Evolutionary conservation across 2,329 filamentous ascomycete species (phyloP).

Genomic region (Dichotomopilus funicola): DNA sequence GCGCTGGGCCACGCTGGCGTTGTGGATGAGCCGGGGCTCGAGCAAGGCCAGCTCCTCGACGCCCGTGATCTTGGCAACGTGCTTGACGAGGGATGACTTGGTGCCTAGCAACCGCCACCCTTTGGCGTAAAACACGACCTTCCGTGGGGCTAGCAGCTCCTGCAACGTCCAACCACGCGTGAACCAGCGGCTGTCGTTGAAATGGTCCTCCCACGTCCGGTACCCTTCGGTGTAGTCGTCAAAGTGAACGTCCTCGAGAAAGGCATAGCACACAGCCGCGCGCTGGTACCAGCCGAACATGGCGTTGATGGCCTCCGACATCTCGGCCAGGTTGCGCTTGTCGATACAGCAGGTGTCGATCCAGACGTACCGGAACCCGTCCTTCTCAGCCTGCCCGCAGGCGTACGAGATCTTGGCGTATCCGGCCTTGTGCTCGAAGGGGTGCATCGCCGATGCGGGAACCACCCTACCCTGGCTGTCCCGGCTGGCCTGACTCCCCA

Average conservation of each 20-base stretch:
- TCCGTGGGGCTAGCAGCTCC: slow-evolving; percentile 20
- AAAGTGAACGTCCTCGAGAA: slow-evolving; percentile 27
- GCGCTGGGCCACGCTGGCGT: slow-evolving; percentile 28
- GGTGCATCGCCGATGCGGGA: slow-evolving; percentile 1
- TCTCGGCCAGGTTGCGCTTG: slow-evolving; percentile 29
- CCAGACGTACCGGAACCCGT: slow-evolving; percentile 29
- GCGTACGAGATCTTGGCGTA: slow-evolving; percentile 31
- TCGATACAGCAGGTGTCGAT: slow-evolving; percentile 36
- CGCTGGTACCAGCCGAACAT: slow-evolving; percentile 31
- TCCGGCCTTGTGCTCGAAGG: slow-evolving; percentile 22
- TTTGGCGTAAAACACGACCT: slow-evolving; percentile 21
- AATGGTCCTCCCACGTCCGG: slow-evolving; percentile 18
- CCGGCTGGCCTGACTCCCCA: too few relatives aligned
- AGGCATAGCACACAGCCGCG: slow-evolving; percentile 29
- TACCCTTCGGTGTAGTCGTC: slow-evolving; percentile 14
- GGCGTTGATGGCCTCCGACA: slow-evolving; percentile 33
- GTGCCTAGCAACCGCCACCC: slow-evolving; percentile 21
- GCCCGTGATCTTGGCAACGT: slow-evolving; percentile 14
- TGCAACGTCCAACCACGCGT: slow-evolving; percentile 21
- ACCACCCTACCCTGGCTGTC: neutral
- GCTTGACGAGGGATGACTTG: slow-evolving; percentile 17
- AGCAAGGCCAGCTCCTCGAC: slow-evolving; percentile 18
- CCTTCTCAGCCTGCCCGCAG: slow-evolving; percentile 25
- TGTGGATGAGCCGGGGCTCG: slow-evolving; percentile 14
- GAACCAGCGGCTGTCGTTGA: slow-evolving; percentile 19